Percentiles rank a stretch among this genome's conserved stretches.
Evolutionary conservation across 345 rosid species (phyloP).

Genomic region (Aquilaria sinensis): DNA sequence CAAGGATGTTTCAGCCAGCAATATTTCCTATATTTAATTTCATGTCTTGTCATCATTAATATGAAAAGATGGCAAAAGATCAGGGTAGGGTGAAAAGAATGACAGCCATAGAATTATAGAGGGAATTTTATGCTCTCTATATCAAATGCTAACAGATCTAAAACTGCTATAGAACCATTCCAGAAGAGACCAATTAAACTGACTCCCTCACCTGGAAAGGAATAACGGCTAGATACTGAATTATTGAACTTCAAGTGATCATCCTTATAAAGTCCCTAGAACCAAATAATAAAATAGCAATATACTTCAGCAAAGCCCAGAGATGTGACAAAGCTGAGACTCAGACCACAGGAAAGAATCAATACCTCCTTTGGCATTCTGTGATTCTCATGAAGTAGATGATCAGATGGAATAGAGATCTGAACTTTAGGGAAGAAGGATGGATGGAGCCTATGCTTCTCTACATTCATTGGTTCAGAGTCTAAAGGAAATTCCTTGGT

Average conservation of each 20-base stretch:
- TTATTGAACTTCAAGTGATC: slow-evolving; percentile 50
- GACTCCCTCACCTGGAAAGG: slow-evolving; percentile 58
- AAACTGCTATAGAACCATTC: background rate
- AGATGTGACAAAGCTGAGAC: background rate
- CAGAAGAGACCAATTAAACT: slow-evolving; percentile 1
- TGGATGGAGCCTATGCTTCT: slow-evolving; percentile 58
- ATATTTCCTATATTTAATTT: background rate
- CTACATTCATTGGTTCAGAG: slow-evolving; percentile 59
- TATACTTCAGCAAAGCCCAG: background rate
- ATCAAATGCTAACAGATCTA: background rate
- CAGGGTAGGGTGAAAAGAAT: background rate
- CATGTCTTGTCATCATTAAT: too few species aligned
- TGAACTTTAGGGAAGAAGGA: slow-evolving; percentile 62
- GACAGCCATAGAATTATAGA: slow-evolving; percentile 2
- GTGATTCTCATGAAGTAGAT: slow-evolving; percentile 69
- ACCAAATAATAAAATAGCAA: slow-evolving; percentile 13
- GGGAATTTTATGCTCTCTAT: background rate
- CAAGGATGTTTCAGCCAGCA: background rate
- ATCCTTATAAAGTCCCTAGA: slow-evolving; percentile 60
- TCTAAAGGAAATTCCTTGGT: slow-evolving; percentile 62
- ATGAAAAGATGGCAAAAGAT: background rate
- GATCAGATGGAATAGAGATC: slow-evolving; percentile 55
- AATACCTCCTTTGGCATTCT: slow-evolving; percentile 78
- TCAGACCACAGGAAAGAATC: slow-evolving; percentile 1
- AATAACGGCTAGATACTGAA: slow-evolving; percentile 39